Evolutionary conservation across 2,329 filamentous ascomycete genomes (phyloP), one percentile per base, ranked within the genome.

Genomic region (Aspergillus sp.): DNA sequence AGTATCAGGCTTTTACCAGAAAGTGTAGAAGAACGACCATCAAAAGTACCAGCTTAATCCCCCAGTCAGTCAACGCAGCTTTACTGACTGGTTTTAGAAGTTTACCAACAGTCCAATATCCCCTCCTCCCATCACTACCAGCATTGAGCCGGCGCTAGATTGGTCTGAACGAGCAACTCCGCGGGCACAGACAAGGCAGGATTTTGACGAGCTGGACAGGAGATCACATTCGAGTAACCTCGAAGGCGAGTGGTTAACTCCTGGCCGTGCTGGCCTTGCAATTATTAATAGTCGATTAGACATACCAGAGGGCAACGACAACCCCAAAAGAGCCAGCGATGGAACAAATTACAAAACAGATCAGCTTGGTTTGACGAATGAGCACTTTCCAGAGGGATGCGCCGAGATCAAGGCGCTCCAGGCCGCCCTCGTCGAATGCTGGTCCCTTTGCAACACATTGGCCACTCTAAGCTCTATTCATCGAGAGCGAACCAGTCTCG

Each of bases 361-460:
- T 43, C 68, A 55, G 48, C 66, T 70, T 59, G 63, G 74, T 38
- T 52, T 61, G 19, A 57, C 67, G 23, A 51, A 81, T 74, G 78
- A 76, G 22, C 75, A 70, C 45, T 66, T 77, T 34, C 71, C 73
- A 2, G 83, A 89, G 60, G 82, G 82, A 31, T 83, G 88, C 59
- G 80, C 85, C 50, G 83, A 83, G 70, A 82, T 83, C 34, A 85
- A 84, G 63, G 89, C 90, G 7, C 80, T 97, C n/a, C 87, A 87
- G 64, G 87, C 87, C 31, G 92, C 93, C 2, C 82, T 97, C 17
- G 87, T 90, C 64, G 92, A 97, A 79, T 97, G 93, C 77, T 97
- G 93, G 93, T 96, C 90, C 0, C 81, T 97, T 15, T 97, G 93
- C 80, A 97, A 97, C 72, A 96, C 93, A 0, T 81, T 97, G 34